Evolutionary conservation across 148 eudicot species (phyloP).

Genomic region (Fagopyrum tataricum): DNA sequence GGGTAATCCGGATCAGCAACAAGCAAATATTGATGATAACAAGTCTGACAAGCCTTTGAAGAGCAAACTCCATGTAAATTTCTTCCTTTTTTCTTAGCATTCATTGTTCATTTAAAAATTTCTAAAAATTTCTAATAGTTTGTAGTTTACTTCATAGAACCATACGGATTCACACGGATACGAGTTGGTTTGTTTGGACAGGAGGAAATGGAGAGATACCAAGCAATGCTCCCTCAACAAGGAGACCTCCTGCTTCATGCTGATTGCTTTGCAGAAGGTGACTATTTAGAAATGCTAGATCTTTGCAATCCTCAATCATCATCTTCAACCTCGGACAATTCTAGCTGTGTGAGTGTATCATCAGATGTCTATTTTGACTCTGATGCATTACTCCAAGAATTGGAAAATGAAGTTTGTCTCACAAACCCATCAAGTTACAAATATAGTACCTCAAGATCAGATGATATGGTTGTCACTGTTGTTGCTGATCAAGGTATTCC

Average conservation of each 20-base stretch:
- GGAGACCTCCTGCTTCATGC: neutral
- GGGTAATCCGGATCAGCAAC: slow-evolving; percentile 11
- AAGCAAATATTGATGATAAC: slow-evolving; percentile 5
- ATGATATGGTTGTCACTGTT: neutral
- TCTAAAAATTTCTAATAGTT: too few species aligned
- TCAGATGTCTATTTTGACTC: slow-evolving; percentile 46
- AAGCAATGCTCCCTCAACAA: neutral
- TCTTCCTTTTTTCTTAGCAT: neutral
- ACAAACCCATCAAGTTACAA: neutral
- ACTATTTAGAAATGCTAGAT: slow-evolving; percentile 52
- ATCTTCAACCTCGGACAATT: slow-evolving; percentile 38
- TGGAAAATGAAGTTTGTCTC: neutral
- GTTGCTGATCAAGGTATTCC: neutral
- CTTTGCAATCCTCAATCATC: slow-evolving; percentile 28
- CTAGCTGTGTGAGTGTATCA: slow-evolving; percentile 31
- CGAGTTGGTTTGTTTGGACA: slow-evolving; percentile 4
- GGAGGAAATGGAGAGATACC: slow-evolving; percentile 9
- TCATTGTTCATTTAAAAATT: neutral
- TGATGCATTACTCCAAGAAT: neutral
- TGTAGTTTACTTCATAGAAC: too few species aligned
- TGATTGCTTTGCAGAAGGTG: slow-evolving; percentile 29
- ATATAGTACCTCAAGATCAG: neutral
- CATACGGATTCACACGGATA: too few species aligned
- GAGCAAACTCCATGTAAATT: slow-evolving; percentile 25
- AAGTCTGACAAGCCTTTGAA: slow-evolving; percentile 13